Conservation (phyloP, 23 red algal genomes). For the Agarophyton chilense region DNA sequence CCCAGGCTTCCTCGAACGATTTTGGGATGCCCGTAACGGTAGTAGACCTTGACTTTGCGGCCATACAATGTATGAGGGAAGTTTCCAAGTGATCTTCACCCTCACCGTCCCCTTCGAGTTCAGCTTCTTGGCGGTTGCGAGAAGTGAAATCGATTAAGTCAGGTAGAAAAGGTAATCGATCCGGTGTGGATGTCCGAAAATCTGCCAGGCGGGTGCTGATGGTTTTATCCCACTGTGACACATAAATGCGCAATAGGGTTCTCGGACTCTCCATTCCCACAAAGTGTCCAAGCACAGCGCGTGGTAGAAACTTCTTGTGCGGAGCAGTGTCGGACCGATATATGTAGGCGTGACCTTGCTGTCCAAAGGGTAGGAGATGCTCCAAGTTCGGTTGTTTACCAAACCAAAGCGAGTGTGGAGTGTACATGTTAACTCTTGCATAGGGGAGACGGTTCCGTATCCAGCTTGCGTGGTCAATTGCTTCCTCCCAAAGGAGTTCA, state of each 20-base stretch:
- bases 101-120: neutral
- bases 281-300: neutral
- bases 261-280: neutral
- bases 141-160: neutral
- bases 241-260: neutral
- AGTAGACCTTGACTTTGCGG: neutral
- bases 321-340: neutral
- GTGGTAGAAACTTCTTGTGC: neutral
- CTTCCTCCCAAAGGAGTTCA: neutral
- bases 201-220: neutral
- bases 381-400: neutral
- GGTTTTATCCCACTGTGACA: neutral
- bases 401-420: neutral
- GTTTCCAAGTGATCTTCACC: neutral
- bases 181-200: neutral
- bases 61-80: neutral
- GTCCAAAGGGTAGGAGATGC: neutral
- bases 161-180: neutral
- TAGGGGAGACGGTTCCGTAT: no score
- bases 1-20: neutral
- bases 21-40: neutral
- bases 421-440: no score
- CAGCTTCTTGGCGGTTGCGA: neutral
- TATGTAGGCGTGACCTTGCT: neutral
- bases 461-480: neutral